Conservation (phyloP, 768 basidiomycete genomes). For the Collybiopsis luxurians region DNA sequence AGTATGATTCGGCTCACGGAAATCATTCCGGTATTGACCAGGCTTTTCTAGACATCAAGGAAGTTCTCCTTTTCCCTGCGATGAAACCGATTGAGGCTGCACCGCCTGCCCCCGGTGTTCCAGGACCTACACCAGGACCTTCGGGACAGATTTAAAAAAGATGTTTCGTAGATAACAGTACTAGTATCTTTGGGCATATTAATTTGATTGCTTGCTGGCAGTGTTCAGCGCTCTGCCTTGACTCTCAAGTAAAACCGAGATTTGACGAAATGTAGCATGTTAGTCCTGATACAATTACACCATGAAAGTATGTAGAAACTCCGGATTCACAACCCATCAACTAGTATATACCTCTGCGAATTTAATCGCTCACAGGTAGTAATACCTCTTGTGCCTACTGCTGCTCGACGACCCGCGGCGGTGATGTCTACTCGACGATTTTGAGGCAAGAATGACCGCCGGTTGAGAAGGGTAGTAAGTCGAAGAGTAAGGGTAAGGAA, state of each 20-base stretch:
- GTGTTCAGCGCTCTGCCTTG: too few species aligned
- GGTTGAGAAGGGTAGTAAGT: neutral
- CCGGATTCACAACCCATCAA: too few species aligned
- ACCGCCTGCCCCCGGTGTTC: conserved; percentile 24
- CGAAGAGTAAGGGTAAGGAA: neutral
- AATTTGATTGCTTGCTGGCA: too few species aligned
- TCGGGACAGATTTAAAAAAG: neutral
- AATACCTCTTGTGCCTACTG: conserved; percentile 1
- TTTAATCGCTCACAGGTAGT: too few species aligned
- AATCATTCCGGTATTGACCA: neutral
- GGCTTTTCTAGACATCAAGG: conserved; percentile 78
- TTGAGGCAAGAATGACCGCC: neutral
- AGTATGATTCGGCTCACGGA: conserved; percentile 22
- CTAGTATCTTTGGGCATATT: too few species aligned
- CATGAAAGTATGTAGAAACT: too few species aligned
- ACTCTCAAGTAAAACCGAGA: too few species aligned
- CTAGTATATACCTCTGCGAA: too few species aligned
- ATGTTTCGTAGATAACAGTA: too few species aligned
- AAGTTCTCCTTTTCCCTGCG: conserved; percentile 93
- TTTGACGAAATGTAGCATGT: too few species aligned
- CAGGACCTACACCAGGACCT: conserved; percentile 4
- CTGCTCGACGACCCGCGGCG: neutral
- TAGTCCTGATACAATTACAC: too few species aligned
- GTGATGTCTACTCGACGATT: neutral
- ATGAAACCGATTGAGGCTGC: conserved; percentile 81